These are phyloP conservation scores for Silene uniflora DNA, from an alignment of 148 eudicot genomes.

Conservation along the genomic window DNA sequence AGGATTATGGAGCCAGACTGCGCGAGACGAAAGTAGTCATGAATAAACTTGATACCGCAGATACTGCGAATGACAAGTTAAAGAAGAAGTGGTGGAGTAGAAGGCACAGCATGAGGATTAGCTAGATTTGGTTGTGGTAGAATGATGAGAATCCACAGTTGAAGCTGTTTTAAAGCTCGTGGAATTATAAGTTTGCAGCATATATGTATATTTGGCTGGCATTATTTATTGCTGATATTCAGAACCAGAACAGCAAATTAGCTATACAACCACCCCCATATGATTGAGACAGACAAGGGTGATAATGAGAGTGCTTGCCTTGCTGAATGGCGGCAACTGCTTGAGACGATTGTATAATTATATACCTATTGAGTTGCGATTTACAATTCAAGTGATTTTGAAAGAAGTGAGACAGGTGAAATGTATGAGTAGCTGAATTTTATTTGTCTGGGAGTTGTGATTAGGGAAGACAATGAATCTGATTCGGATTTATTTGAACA, in stretches of 20 bases:
- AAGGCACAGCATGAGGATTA: slow-evolving; percentile 63
- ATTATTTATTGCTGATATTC: neutral
- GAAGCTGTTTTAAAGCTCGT: neutral
- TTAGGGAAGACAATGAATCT: too few species aligned
- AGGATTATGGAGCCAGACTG: slow-evolving; percentile 75
- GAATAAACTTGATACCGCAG: slow-evolving; percentile 71
- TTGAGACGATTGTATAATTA: neutral
- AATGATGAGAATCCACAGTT: neutral
- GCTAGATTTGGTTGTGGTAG: slow-evolving; percentile 16
- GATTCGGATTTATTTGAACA: too few species aligned
- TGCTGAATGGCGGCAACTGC: neutral
- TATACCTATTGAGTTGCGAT: neutral
- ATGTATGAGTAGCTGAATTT: neutral
- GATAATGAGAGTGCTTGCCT: neutral
- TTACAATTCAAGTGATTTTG: neutral
- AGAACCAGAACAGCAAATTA: neutral
- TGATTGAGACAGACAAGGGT: neutral
- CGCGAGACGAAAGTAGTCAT: slow-evolving; percentile 84
- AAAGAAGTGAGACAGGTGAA: neutral
- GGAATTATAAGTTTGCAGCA: neutral
- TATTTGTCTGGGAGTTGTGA: too few species aligned
- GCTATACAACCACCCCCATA: neutral
- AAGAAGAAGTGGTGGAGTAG: slow-evolving; percentile 95
- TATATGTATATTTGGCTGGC: neutral
- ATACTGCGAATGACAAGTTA: slow-evolving; percentile 42